Evolutionary conservation across 176 grass and related monocot species (phyloP).

Genomic region (Sorghum bicolor): Sorghum_bicolor_NCBIv3 NC_012870.2:56811501-56812000

Average conservation of each 20-base stretch:
- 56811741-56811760: constrained; percentile 93
- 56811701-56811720: constrained; percentile 93
- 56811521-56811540: too few species aligned
- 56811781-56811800: constrained; percentile 95
- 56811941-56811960: constrained; percentile 97
- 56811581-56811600: too few species aligned
- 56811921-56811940: constrained; percentile 82
- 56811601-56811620: too few species aligned
- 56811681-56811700: too few species aligned
- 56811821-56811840: constrained; percentile 89
- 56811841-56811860: constrained; percentile 81
- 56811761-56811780: constrained; percentile 91
- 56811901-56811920: constrained; percentile 63
- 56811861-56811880: constrained; percentile 49
- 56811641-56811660: too few species aligned
- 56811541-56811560: too few species aligned
- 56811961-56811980: constrained; percentile 91
- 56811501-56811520: too few species aligned
- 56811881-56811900: constrained; percentile 83
- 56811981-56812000: constrained; percentile 94
- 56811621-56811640: too few species aligned
- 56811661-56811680: too few species aligned
- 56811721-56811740: constrained; percentile 97
- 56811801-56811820: constrained; percentile 94
- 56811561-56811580: too few species aligned